Evolutionary conservation across 768 basidiomycete species (phyloP), one percentile per base, ranked within the genome.

Genomic region (Artomyces pyxidatus): DNA sequence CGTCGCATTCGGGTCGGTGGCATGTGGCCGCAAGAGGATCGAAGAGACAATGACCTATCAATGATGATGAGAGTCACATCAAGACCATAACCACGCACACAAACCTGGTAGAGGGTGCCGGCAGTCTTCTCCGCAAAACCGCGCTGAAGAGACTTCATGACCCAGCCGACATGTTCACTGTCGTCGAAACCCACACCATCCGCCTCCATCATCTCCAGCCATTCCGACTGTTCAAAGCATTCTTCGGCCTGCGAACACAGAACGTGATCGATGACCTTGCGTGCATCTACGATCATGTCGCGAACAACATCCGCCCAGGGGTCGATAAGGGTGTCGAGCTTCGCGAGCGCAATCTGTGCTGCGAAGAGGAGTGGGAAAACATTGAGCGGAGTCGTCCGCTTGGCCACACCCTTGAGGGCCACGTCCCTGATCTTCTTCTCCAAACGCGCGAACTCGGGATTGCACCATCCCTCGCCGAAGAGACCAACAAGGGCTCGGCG

Each of bases 401-500:
- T 85, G 16, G 73, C 73, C 0, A 96, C 71, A 4, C 86, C 87
- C 50, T 81, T 81, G n/a, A 93, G 66, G 7, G 94, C 68, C 12
- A 68, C 69, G 21, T 86, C 81, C 32, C 85, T 76, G 17, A 80
- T 72, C 54, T 83, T 82, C 48, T 72, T 74, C 3, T 81, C 73
- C 2, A 95, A 71, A 0, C 67, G 64, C 0, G 87, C 87, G 57
- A 97, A 88, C 47, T 96, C 92, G 30, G 76, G 63, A 0, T 78
- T 85, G 63, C 81, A 85, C 94, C 93, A 96, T 2, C 87, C 85
- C 54, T 90, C 87, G 4, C 90, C 91, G 59, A 89, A 97, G 26
- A 89, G 73, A 0, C 83, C 82, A 0, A 93, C 83, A 6, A 97
- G 70, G 11, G 85, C 88, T 5, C 83, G 72, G 11, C 87, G 73